Percentiles rank a stretch among this genome's conserved stretches.
Conservation (phyloP, 1,284 basidiomycete species). For the Irpex sp. region DNA sequence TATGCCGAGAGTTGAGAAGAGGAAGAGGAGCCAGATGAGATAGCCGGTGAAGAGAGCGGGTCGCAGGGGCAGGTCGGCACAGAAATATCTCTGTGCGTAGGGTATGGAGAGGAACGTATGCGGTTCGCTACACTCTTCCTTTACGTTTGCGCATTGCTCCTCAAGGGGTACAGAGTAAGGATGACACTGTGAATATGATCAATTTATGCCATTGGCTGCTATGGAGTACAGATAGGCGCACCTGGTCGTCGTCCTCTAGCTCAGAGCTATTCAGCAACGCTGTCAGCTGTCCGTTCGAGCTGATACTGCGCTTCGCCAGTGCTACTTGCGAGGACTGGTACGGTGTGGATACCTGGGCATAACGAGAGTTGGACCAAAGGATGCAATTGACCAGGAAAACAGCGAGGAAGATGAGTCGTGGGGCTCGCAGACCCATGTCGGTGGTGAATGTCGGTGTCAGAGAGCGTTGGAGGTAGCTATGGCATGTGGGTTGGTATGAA, state of each 20-base stretch:
- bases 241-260: conserved; percentile 9
- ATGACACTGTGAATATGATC: conserved; percentile 40
- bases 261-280: not conserved
- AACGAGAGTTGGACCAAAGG: conserved; percentile 62
- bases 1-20: conserved; percentile 88
- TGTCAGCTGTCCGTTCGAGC: not conserved
- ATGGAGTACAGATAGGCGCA: conserved; percentile 4
- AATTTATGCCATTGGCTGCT: not conserved
- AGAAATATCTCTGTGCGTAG: conserved; percentile 69
- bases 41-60: conserved; percentile 59
- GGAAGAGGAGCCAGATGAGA: conserved; percentile 73
- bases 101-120: conserved; percentile 64
- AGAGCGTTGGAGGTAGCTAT: not conserved
- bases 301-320: conserved; percentile 7
- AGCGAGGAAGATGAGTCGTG: conserved; percentile 45
- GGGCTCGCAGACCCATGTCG: conserved; percentile 33
- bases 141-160: conserved; percentile 64
- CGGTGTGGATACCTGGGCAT: conserved; percentile 31
- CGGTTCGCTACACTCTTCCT: conserved; percentile 44
- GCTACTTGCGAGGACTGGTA: conserved; percentile 15
- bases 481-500: conserved; percentile 2
- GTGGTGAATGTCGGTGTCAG: not conserved
- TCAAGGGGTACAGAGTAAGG: conserved; percentile 48
- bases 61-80: conserved; percentile 44
- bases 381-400: conserved; percentile 49